Evolutionary conservation across 2,329 filamentous ascomycete species (phyloP).

Genomic region (Trichoderma brevicompactum): DNA sequence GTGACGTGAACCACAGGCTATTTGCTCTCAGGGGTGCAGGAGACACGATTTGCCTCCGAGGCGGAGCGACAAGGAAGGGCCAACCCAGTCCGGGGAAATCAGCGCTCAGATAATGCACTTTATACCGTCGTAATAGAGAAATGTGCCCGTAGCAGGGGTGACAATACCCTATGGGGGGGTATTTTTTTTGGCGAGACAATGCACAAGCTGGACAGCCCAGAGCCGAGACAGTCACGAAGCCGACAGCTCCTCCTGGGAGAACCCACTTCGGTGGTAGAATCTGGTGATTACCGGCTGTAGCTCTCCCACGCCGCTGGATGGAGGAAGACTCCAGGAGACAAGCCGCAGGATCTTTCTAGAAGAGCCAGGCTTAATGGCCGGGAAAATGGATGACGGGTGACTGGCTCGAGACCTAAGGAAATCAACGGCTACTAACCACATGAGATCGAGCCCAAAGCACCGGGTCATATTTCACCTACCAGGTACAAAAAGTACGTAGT

Average conservation of each 20-base stretch:
- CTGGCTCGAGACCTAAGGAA: slow-evolving; percentile 1
- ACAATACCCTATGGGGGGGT: slow-evolving; percentile 27
- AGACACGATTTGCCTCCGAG: slow-evolving; percentile 24
- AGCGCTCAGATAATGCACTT: slow-evolving; percentile 24
- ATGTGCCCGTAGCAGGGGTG: slow-evolving; percentile 27
- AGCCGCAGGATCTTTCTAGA: neutral
- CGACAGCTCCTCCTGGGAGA: slow-evolving; percentile 13
- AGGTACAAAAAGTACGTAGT: slow-evolving; percentile 16
- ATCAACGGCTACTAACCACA: slow-evolving; percentile 22
- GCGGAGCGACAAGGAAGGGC: slow-evolving; percentile 27
- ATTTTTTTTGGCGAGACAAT: slow-evolving; percentile 13
- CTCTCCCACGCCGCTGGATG: slow-evolving; percentile 10
- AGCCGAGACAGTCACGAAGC: slow-evolving; percentile 6
- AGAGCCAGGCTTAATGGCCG: neutral
- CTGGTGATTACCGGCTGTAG: slow-evolving; percentile 3
- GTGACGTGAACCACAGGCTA: slow-evolving; percentile 16
- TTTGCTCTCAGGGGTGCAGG: slow-evolving; percentile 20
- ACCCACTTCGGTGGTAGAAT: slow-evolving; percentile 3
- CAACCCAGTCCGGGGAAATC: slow-evolving; percentile 24
- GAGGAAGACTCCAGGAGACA: neutral
- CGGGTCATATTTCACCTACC: slow-evolving; percentile 15
- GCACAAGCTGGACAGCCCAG: slow-evolving; percentile 22
- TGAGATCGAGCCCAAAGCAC: slow-evolving; percentile 16
- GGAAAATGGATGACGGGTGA: slow-evolving; percentile 17
- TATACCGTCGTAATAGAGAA: slow-evolving; percentile 23